A percentile compares a stretch with the other conserved stretches of the same genome.
Evolutionary conservation across 108 stramenopile species (phyloP).

Genomic region (Fistulifera pelliculosa): DNA sequence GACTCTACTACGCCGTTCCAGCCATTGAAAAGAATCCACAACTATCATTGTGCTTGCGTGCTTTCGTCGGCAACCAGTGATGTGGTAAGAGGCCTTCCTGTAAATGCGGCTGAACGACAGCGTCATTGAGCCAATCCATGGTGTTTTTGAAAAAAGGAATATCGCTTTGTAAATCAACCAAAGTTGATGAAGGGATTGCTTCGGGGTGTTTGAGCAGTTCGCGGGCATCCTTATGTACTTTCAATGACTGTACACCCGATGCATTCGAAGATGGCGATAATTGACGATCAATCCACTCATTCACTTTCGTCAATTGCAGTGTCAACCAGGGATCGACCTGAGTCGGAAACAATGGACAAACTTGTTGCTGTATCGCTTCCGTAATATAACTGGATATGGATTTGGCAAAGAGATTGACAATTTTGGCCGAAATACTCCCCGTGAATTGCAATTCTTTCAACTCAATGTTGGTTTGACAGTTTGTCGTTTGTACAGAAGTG

Average conservation of each 20-base stretch:
- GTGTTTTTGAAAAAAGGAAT: slow-evolving; percentile 9
- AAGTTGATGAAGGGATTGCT: not conserved
- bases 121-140: slow-evolving; percentile 24
- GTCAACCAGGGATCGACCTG: slow-evolving; percentile 22
- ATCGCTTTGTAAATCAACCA: not conserved
- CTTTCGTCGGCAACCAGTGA: slow-evolving; percentile 9
- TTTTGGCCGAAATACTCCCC: slow-evolving; percentile 48
- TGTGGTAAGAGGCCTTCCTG: slow-evolving; percentile 26
- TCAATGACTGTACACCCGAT: not conserved
- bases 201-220: not conserved
- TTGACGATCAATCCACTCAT: slow-evolving; percentile 17
- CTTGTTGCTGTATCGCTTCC: slow-evolving; percentile 27
- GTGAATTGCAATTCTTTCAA: slow-evolving; percentile 38
- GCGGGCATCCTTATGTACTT: not conserved
- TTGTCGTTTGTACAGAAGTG: slow-evolving; percentile 3
- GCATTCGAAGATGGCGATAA: slow-evolving; percentile 3
- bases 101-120: slow-evolving; percentile 11
- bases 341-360: slow-evolving; percentile 31
- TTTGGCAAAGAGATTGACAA: slow-evolving; percentile 51
- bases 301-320: slow-evolving; percentile 11
- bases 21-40: slow-evolving; percentile 57
- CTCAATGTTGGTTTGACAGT: slow-evolving; percentile 19
- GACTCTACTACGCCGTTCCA: slow-evolving; percentile 50
- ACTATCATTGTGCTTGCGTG: not conserved
- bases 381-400: slow-evolving; percentile 39